Conservation (phyloP, 345 rosid genomes). For the Draba incana region DNA sequence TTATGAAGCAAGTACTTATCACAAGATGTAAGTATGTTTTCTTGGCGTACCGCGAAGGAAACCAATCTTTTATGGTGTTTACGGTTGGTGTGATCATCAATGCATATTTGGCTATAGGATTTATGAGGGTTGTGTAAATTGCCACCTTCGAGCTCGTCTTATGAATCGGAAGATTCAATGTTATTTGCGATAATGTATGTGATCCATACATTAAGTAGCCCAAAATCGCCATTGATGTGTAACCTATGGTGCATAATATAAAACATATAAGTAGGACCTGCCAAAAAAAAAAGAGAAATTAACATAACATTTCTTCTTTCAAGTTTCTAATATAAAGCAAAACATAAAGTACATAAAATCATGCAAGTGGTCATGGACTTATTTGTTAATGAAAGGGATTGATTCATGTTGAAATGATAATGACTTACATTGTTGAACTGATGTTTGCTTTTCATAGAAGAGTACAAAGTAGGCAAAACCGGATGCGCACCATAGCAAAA, state of each 20-base stretch:
- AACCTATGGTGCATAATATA: constrained; percentile 43
- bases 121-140: constrained; percentile 46
- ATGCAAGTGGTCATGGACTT: background rate
- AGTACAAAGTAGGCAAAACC: constrained; percentile 51
- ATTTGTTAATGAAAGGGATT: background rate
- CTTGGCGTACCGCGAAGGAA: constrained; percentile 37
- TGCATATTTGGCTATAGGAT: constrained; percentile 52
- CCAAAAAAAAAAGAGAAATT: background rate
- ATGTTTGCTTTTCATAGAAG: constrained; percentile 49
- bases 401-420: background rate
- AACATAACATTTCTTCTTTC: background rate
- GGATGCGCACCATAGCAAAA: constrained; percentile 59
- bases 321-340: background rate
- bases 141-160: constrained; percentile 52
- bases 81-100: constrained; percentile 46
- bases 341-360: background rate
- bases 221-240: constrained; percentile 47
- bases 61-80: constrained; percentile 36
- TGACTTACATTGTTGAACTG: constrained; percentile 50
- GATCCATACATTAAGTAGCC: constrained; percentile 52
- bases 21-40: constrained; percentile 37
- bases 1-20: constrained; percentile 40
- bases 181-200: constrained; percentile 45
- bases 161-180: constrained; percentile 45
- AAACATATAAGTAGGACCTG: constrained; percentile 53